Conservation (phyloP, 1,139 yeast genomes). For the Zhuliangozyma blackwelliae region DNA sequence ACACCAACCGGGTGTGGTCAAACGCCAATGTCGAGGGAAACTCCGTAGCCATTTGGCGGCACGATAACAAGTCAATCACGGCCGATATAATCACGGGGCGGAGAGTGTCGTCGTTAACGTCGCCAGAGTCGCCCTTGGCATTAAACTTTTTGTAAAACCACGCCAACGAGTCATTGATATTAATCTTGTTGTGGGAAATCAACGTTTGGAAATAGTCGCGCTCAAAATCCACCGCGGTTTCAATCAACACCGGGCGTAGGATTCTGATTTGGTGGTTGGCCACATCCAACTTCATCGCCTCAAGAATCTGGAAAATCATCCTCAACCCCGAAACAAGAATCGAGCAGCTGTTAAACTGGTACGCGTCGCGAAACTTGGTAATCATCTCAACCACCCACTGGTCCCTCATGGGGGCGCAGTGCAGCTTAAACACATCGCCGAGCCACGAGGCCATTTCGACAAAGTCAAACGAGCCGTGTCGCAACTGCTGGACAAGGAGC, state of each 20-base stretch:
- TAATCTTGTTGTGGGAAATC: constrained; percentile 61
- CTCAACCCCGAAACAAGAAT: constrained; percentile 74
- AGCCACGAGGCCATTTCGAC: constrained; percentile 68
- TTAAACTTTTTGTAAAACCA: constrained; percentile 57
- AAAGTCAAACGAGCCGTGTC: constrained; percentile 66
- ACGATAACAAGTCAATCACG: constrained; percentile 60
- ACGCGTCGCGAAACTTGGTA: constrained; percentile 60
- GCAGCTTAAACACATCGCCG: constrained; percentile 66
- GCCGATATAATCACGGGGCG: constrained; percentile 43
- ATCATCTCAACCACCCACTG: constrained; percentile 85
- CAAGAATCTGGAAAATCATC: constrained; percentile 76
- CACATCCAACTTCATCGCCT: constrained; percentile 94
- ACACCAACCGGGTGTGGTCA: constrained; percentile 76
- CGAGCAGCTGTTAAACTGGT: constrained; percentile 46
- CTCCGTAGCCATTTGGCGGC: constrained; percentile 77
- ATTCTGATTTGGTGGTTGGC: constrained; percentile 92
- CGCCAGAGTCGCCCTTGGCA: constrained; percentile 3
- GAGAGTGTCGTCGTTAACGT: constrained; percentile 13
- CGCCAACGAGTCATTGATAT: constrained; percentile 58
- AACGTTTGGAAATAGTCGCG: constrained; percentile 78
- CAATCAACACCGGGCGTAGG: constrained; percentile 76
- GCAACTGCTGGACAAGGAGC: constrained; percentile 69
- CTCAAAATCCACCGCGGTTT: constrained; percentile 90
- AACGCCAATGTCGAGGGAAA: constrained; percentile 86
- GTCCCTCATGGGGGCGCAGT: constrained; percentile 96